phyloP scores from a whole-genome alignment of 208 protist species.

The Leptomonas pyrrhocoris region DNA sequence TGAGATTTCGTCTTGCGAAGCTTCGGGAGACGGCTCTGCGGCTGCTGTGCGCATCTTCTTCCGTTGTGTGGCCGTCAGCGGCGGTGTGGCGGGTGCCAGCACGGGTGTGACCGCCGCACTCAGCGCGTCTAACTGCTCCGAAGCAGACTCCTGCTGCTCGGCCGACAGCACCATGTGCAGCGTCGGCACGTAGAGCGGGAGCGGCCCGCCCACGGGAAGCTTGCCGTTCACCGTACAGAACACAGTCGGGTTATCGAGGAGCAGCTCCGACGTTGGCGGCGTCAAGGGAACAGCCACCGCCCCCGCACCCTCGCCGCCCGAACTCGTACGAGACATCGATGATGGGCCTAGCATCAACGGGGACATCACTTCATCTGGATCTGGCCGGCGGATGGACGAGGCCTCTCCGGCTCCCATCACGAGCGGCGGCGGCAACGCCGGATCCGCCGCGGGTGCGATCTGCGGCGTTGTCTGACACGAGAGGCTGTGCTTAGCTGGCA shows the following conservation, averaged over 20 bases:
- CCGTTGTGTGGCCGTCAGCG: conserved; percentile 37
- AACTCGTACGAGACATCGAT: conserved; percentile 6
- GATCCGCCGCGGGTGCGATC: conserved; percentile 31
- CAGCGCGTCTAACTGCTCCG: conserved; percentile 6
- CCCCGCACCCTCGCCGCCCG: neutral
- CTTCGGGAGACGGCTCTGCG: conserved; percentile 1
- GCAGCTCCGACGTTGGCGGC: neutral
- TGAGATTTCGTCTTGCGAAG: conserved; percentile 8
- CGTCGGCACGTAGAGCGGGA: conserved; percentile 49
- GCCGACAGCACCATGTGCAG: conserved; percentile 19
- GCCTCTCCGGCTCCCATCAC: neutral
- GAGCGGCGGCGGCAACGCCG: conserved; percentile 8
- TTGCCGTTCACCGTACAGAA: conserved; percentile 36
- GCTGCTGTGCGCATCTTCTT: conserved; percentile 31
- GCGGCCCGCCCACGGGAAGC: conserved; percentile 14
- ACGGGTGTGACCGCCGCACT: conserved; percentile 2
- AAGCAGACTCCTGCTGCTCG: conserved; percentile 25
- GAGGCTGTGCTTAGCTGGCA: conserved; percentile 45
- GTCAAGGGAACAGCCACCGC: neutral
- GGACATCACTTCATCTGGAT: conserved; percentile 36
- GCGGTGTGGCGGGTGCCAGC: conserved; percentile 4
- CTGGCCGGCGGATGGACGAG: conserved; percentile 1
- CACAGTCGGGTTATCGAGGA: conserved; percentile 42
- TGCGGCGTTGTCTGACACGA: conserved; percentile 52
- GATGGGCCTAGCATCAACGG: conserved; percentile 41